These are phyloP conservation scores for Cyanidiococcus yangmingshanensis DNA, from an alignment of 23 red algal species.

Conservation along the genomic window DNA sequence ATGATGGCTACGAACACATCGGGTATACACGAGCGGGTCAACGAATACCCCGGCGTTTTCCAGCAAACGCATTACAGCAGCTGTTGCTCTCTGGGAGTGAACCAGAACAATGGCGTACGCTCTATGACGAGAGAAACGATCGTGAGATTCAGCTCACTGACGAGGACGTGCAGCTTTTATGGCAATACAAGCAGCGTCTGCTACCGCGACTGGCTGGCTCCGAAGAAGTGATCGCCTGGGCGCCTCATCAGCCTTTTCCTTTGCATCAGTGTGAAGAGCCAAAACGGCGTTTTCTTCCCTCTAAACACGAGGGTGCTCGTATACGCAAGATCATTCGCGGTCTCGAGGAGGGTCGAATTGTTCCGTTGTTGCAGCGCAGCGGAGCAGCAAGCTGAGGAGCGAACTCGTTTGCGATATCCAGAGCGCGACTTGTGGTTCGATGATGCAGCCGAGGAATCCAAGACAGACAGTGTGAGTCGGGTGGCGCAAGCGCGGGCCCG, in stretches of 20 bases:
- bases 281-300: constrained; percentile 74
- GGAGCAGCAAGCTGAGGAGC: constrained; percentile 17
- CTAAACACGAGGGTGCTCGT: constrained; percentile 55
- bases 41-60: constrained; percentile 32
- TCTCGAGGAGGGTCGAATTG: constrained; percentile 45
- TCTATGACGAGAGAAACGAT: constrained; percentile 94
- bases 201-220: constrained; percentile 23
- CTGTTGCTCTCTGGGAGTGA: constrained; percentile 29
- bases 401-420: constrained; percentile 33
- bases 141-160: constrained; percentile 51
- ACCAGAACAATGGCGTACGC: constrained; percentile 40
- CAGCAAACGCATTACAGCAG: constrained; percentile 30
- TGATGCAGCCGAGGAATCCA: constrained; percentile 25
- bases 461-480: constrained; percentile 25
- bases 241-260: constrained; percentile 38
- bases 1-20: constrained; percentile 89
- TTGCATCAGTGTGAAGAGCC: constrained; percentile 42
- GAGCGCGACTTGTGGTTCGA: constrained; percentile 53
- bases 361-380: constrained; percentile 21
- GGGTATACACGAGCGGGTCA: constrained; percentile 57
- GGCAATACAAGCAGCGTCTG: constrained; percentile 43
- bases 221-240: constrained; percentile 76
- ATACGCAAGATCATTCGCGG: constrained; percentile 64
- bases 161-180: constrained; percentile 51
- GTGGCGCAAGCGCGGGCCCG: constrained; percentile 36